Conservation (phyloP, 495 filamentous ascomycete genomes). For the Entonaema liquescens region DNA sequence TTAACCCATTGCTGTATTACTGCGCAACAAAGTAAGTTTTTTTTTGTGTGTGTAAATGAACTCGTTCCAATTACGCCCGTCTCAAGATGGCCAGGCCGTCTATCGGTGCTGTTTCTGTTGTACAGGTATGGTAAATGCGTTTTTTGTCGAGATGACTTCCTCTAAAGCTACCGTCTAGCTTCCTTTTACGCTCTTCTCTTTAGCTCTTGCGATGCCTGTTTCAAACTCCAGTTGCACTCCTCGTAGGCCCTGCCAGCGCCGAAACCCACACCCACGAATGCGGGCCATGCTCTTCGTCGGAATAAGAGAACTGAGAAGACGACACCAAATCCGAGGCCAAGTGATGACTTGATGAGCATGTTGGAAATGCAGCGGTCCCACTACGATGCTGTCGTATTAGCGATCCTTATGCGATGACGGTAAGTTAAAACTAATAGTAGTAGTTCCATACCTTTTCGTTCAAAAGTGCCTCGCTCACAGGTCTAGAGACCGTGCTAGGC, state of each 20-base stretch:
- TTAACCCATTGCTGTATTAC: conserved; percentile 8
- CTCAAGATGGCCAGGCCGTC: conserved; percentile 29
- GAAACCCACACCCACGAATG: conserved; percentile 89
- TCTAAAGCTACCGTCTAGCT: conserved; percentile 9
- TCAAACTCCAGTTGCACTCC: conserved; percentile 78
- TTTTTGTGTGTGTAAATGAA: conserved; percentile 8
- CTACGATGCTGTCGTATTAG: conserved; percentile 58
- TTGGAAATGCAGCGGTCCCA: conserved; percentile 99
- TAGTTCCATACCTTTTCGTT: conserved; percentile 84
- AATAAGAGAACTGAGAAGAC: conserved; percentile 98
- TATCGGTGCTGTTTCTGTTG: conserved; percentile 39
- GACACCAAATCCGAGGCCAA: conserved; percentile 95
- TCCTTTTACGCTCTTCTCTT: conserved; percentile 52
- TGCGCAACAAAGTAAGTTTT: conserved; percentile 4
- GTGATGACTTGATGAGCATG: conserved; percentile 90
- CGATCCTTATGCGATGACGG: conserved; percentile 9
- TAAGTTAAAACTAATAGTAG: neutral
- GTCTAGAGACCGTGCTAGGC: conserved; percentile 63
- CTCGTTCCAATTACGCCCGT: conserved; percentile 28
- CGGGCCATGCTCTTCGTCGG: conserved; percentile 96
- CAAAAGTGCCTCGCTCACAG: conserved; percentile 90
- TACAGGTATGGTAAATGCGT: conserved; percentile 30
- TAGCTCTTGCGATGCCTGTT: conserved; percentile 61
- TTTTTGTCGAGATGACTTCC: conserved; percentile 23
- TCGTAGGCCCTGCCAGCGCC: conserved; percentile 96